Evolutionary conservation across 768 basidiomycete genomes (phyloP).

Genomic region (Sistotremastrum niveocremeum): DNA sequence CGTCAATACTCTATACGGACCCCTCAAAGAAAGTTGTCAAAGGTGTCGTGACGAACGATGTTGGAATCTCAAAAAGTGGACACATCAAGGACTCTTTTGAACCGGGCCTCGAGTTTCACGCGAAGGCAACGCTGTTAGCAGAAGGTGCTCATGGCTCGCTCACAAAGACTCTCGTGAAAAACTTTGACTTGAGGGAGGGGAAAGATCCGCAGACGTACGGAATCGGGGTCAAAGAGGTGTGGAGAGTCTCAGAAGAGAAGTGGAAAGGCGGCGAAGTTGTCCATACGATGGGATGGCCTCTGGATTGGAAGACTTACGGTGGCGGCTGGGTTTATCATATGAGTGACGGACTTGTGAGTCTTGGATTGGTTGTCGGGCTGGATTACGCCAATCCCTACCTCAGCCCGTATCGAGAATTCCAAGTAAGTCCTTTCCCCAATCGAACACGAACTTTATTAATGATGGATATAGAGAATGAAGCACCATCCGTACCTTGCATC

Average conservation of each 20-base stretch:
- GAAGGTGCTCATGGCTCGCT: slow-evolving; percentile 94
- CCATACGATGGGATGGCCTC: slow-evolving; percentile 91
- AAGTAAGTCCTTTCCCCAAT: slow-evolving; percentile 34
- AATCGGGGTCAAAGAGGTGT: slow-evolving; percentile 93
- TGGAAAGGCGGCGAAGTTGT: slow-evolving; percentile 68
- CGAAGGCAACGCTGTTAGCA: slow-evolving; percentile 83
- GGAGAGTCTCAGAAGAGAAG: slow-evolving; percentile 62
- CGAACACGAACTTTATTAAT: slow-evolving; percentile 3
- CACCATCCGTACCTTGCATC: slow-evolving; percentile 85
- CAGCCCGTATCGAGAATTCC: slow-evolving; percentile 85
- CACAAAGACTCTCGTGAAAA: slow-evolving; percentile 61
- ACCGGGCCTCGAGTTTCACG: slow-evolving; percentile 91
- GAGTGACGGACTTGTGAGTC: slow-evolving; percentile 76
- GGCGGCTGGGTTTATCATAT: slow-evolving; percentile 96
- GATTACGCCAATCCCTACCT: slow-evolving; percentile 93
- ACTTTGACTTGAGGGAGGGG: slow-evolving; percentile 56
- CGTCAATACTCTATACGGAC: slow-evolving; percentile 58
- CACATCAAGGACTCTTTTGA: slow-evolving; percentile 80
- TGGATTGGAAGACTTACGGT: slow-evolving; percentile 74
- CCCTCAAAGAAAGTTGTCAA: slow-evolving; percentile 41
- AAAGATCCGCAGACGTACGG: slow-evolving; percentile 88
- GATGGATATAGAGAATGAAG: slow-evolving; percentile 59
- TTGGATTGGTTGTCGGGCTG: slow-evolving; percentile 86
- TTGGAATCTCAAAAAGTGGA: slow-evolving; percentile 70
- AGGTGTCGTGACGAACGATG: slow-evolving; percentile 88